Base-by-base conservation (phyloP, 1,284 basidiomycete genomes). In the Ganoderma lucidum region DNA sequence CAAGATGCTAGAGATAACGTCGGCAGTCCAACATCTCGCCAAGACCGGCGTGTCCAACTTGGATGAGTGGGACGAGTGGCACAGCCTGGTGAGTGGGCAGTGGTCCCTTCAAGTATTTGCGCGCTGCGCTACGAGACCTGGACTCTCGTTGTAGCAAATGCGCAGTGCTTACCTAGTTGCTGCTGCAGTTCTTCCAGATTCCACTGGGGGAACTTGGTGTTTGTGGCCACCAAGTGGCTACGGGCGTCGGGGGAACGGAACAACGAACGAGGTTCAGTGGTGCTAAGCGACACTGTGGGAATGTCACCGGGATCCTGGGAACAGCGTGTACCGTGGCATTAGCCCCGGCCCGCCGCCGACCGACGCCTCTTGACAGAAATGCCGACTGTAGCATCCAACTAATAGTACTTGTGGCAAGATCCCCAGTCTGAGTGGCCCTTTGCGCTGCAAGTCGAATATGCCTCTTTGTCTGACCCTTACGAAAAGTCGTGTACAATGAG, bases 11-110 rank as follows among this genome's bases (percentile, higher is more conserved):
- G 48, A 28, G 2, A 51, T 51, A n/a, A 51, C 23, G 28, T 51
- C 23, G 28, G 8, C 10, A 12, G 45, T 23, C 14, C 15, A 44
- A 44, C 42, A 44, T 44, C 42, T 44, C 42, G 42, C 15, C 42
- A 6, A 6, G 12, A 45, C 17, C 23, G 23, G 23, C 23, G 10
- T 51, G 23, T 12, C 23, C 48, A 51, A 28, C 23, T 10, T 8
- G 48, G 23, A 51, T 12, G 48, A 51, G 23, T 19, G 48, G n/a
- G 48, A 51, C 48, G 48, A 51, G 48, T 51, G 48, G 48, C 48
- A 51, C 48, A 28, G 48, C 48, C 12, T 51, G 48, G 1, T 23
- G 23, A 51, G 48, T 23, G 23, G 23, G 23, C 23, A 23, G 23
- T 23, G 23, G 23, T 23, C 23, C 23, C 23, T 23, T 23, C 23